Evolutionary conservation across 1,284 basidiomycete genomes (phyloP).

Genomic region (Naganishia cerealis): DNA sequence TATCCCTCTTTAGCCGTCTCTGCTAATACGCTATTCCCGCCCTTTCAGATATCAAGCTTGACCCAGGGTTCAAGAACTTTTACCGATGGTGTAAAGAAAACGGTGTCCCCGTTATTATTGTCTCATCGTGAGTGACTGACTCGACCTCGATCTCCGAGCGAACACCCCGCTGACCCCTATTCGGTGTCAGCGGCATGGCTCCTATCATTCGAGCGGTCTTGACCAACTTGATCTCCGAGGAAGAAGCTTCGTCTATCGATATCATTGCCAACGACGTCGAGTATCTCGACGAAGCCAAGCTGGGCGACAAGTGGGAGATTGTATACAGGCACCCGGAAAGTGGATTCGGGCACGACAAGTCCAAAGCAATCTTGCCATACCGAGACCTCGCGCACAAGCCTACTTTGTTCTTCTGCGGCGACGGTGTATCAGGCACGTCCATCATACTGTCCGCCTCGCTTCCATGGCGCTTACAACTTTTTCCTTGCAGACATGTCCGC

Average conservation of each 20-base stretch:
- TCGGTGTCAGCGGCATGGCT: slow-evolving; percentile 73
- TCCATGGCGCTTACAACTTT: slow-evolving; percentile 3
- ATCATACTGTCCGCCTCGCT: neutral
- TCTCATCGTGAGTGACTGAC: slow-evolving; percentile 67
- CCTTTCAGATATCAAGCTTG: slow-evolving; percentile 72
- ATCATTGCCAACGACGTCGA: slow-evolving; percentile 86
- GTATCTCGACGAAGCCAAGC: slow-evolving; percentile 57
- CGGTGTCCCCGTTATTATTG: slow-evolving; percentile 83
- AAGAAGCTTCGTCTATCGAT: slow-evolving; percentile 72
- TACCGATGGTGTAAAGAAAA: slow-evolving; percentile 73
- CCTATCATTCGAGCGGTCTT: slow-evolving; percentile 86
- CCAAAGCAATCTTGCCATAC: slow-evolving; percentile 84
- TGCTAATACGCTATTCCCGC: slow-evolving; percentile 12
- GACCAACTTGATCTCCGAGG: slow-evolving; percentile 70
- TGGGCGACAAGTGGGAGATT: slow-evolving; percentile 75
- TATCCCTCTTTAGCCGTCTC: slow-evolving; percentile 35
- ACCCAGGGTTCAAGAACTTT: slow-evolving; percentile 82
- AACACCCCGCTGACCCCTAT: neutral
- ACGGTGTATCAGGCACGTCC: slow-evolving; percentile 80
- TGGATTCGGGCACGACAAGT: slow-evolving; percentile 89
- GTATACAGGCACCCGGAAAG: slow-evolving; percentile 83
- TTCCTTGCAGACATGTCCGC: slow-evolving; percentile 74
- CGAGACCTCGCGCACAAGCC: slow-evolving; percentile 68
- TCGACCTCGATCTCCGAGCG: neutral
- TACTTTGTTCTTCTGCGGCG: slow-evolving; percentile 88